Evolutionary conservation across 441 rosid genomes (phyloP).

Genomic region (Erysimum cheiri): DNA sequence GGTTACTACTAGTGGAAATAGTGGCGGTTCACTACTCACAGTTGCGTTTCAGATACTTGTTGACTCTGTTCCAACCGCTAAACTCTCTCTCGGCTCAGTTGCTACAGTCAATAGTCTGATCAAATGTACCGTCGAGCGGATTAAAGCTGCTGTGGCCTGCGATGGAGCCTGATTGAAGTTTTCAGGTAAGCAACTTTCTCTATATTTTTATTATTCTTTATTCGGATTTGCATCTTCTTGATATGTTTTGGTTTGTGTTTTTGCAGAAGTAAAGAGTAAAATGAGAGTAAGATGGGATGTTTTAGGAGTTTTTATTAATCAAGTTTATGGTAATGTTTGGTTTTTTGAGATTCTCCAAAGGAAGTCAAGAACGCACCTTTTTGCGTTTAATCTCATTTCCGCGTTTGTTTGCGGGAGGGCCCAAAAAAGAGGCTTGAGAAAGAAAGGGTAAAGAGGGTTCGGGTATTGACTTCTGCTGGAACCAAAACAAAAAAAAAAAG

Average conservation of each 20-base stretch:
- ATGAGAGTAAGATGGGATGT: not conserved
- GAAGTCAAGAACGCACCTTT: slow-evolving; percentile 99
- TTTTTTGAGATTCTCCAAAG: slow-evolving; percentile 42
- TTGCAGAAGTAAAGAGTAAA: slow-evolving; percentile 20
- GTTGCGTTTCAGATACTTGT: slow-evolving; percentile 97
- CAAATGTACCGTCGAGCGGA: slow-evolving; percentile 90
- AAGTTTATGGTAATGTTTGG: slow-evolving; percentile 32
- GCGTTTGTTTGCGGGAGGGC: slow-evolving; percentile 43
- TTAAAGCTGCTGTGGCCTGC: slow-evolving; percentile 67
- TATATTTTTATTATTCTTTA: not conserved
- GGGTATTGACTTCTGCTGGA: slow-evolving; percentile 89
- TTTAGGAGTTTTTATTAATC: slow-evolving; percentile 26
- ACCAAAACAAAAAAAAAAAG: not conserved
- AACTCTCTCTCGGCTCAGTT: slow-evolving; percentile 92
- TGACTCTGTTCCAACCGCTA: slow-evolving; percentile 93
- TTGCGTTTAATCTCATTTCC: slow-evolving; percentile 49
- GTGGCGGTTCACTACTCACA: slow-evolving; percentile 80
- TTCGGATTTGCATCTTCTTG: slow-evolving; percentile 9
- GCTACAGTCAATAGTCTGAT: slow-evolving; percentile 95
- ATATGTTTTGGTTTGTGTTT: slow-evolving; percentile 22
- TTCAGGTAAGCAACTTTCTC: slow-evolving; percentile 28
- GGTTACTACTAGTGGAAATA: slow-evolving; percentile 39
- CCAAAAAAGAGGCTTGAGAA: slow-evolving; percentile 34
- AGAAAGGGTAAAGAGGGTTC: slow-evolving; percentile 57
- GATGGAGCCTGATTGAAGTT: slow-evolving; percentile 44